Evolutionary conservation across 805 yeast species (phyloP), one percentile per base, ranked within the genome.

Genomic region (Ogataea neopini): DNA sequence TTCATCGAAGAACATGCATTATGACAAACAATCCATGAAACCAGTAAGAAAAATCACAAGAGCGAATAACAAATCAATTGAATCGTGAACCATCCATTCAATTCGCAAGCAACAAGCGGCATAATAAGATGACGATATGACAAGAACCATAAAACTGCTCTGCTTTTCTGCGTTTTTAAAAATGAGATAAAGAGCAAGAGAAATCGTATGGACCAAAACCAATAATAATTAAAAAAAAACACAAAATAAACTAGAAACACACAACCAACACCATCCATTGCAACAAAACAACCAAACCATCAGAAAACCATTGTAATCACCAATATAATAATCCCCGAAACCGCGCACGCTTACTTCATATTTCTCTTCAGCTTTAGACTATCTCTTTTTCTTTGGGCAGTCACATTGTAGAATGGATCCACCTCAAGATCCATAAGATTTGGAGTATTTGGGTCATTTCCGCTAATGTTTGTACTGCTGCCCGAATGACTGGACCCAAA

Each of bases 321-420:
- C 34, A 30, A 30, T 6, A 3, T 15, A 37, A 28, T 4, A 25
- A n/a, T n/a, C 36, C 35, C 3, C 23, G 20, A 18, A 33, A 32
- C 15, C 10, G 9, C 9, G 11, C 6, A 9, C 4, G 8, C 2
- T 47, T 34, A 63, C 41, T 57, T 62, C 63, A 61, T 54, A 44
- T 60, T 61, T 57, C 81, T 72, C 58, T 77, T 77, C 56, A 76
- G 59, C 48, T 77, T 73, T 51, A 78, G 58, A 52, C 78, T 71
- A 51, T 77, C 81, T 54, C 83, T 71, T 59, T 78, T 78, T 50
- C 82, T 67, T 51, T 73, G 74, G 22, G 76, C 71, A 1, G 81
- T 77, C 23, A 70, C 75, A 51, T 77, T 76, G 54, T 58, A 67
- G 28, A 64, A 50, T 1, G 69, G 67, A 48, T 64, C 68, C 9